phyloP scores from a whole-genome alignment of 2,329 filamentous ascomycete genomes.

The Aspergillus ochraceus region DNA sequence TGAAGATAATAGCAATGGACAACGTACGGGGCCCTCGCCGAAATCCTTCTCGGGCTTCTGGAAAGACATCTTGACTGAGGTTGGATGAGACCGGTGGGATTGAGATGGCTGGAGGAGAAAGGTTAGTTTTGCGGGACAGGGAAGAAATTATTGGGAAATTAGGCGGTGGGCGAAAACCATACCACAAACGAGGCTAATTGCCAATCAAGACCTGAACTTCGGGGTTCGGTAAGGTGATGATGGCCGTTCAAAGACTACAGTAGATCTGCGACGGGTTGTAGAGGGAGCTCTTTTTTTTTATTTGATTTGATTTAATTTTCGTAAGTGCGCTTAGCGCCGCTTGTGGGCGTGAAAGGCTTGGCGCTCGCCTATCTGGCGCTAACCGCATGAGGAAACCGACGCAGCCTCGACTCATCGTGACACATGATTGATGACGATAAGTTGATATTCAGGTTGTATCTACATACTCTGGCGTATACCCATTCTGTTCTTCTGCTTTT shows the following conservation, averaged over 20 bases:
- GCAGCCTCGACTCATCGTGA: background rate
- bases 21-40: slow-evolving; percentile 78
- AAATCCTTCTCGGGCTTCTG: slow-evolving; percentile 94
- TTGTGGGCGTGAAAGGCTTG: slow-evolving; percentile 35
- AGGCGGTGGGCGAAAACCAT: slow-evolving; percentile 9
- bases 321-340: slow-evolving; percentile 12
- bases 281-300: slow-evolving; percentile 18
- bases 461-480: background rate
- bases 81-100: slow-evolving; percentile 27
- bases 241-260: slow-evolving; percentile 30
- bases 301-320: background rate
- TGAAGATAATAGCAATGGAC: background rate
- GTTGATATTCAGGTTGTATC: no score
- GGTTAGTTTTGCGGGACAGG: slow-evolving; percentile 4
- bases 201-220: slow-evolving; percentile 81
- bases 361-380: slow-evolving; percentile 43
- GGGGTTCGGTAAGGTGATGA: slow-evolving; percentile 81
- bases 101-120: slow-evolving; percentile 19
- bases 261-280: slow-evolving; percentile 15
- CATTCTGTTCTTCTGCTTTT: background rate
- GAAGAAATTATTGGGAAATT: background rate
- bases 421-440: background rate
- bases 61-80: slow-evolving; percentile 74
- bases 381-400: slow-evolving; percentile 23
- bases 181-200: slow-evolving; percentile 33